These are phyloP conservation scores for Phytophthora nicotianae DNA, from an alignment of 352 stramenopile genomes.

Conservation along the genomic window DNA sequence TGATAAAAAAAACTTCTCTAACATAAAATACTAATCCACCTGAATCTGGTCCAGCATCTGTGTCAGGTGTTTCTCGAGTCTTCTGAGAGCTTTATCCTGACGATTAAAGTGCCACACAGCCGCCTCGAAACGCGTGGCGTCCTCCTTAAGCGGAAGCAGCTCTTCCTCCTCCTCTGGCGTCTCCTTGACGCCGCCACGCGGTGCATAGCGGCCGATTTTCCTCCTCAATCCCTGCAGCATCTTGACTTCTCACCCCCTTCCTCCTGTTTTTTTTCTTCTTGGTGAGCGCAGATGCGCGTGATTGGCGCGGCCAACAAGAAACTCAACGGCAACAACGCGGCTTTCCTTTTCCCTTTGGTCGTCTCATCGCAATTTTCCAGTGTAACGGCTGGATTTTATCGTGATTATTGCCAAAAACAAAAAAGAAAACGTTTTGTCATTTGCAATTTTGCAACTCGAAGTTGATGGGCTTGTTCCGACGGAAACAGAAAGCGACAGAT, in stretches of 20 bases:
- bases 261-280: constrained; percentile 20
- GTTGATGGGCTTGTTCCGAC: constrained; percentile 26
- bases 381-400: constrained; percentile 26
- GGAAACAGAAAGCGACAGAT: constrained; percentile 26
- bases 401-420: constrained; percentile 6
- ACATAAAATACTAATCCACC: constrained; percentile 20
- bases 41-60: constrained; percentile 69
- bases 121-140: constrained; percentile 35
- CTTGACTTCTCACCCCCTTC: constrained; percentile 10
- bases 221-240: constrained; percentile 67
- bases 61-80: constrained; percentile 50
- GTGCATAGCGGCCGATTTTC: constrained; percentile 62
- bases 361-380: constrained; percentile 22
- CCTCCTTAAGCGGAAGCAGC: constrained; percentile 12
- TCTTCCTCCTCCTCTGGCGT: constrained; percentile 5
- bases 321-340: constrained; percentile 14
- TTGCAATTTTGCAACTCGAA: neutral
- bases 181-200: constrained; percentile 21
- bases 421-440: neutral
- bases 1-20: constrained; percentile 2
- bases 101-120: constrained; percentile 57
- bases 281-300: constrained; percentile 11
- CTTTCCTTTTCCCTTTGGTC: constrained; percentile 25
- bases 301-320: constrained; percentile 9
- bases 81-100: constrained; percentile 52